Percentiles rank a stretch among this genome's conserved stretches.
These are phyloP conservation scores for Pinguiococcus pyrenoidosus DNA, from an alignment of 108 stramenopile species.

Conservation along the genomic window DNA sequence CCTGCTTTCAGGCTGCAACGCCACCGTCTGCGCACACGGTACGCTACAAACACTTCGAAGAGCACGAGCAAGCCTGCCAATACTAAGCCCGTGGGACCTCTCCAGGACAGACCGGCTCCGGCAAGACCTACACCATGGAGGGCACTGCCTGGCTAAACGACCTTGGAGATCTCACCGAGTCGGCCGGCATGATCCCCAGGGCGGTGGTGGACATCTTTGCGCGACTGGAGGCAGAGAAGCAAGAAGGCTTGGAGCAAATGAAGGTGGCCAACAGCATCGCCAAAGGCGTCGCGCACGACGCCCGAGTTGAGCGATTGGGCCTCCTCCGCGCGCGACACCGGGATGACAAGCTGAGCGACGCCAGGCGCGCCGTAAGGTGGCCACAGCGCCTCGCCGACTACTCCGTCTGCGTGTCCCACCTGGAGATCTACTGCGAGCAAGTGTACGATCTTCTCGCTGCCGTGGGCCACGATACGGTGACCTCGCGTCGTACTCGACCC, in stretches of 20 bases:
- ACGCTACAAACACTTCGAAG: background rate
- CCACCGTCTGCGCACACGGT: slow-evolving; percentile 26
- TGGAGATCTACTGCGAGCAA: slow-evolving; percentile 35
- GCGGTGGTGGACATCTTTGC: slow-evolving; percentile 24
- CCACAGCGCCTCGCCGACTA: no score
- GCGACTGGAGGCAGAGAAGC: no score
- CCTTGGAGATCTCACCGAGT: no score
- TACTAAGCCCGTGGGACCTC: background rate
- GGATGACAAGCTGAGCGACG: background rate
- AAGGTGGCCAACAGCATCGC: no score
- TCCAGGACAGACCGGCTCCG: slow-evolving; percentile 18
- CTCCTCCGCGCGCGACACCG: no score
- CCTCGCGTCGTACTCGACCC: no score
- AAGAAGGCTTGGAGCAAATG: no score
- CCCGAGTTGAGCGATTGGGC: no score
- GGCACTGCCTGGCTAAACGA: no score
- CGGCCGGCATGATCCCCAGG: slow-evolving; percentile 32
- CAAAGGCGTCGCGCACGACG: no score
- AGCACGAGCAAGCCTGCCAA: background rate
- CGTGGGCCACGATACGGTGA: slow-evolving; percentile 5
- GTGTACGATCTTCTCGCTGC: slow-evolving; percentile 26
- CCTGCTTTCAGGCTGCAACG: slow-evolving; percentile 24
- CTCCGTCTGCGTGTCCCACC: slow-evolving; percentile 30
- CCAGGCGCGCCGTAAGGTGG: no score
- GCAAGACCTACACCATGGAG: slow-evolving; percentile 31